phyloP scores from a whole-genome alignment of 192 early-diverging fungal species.

The Podila horticola region DNA sequence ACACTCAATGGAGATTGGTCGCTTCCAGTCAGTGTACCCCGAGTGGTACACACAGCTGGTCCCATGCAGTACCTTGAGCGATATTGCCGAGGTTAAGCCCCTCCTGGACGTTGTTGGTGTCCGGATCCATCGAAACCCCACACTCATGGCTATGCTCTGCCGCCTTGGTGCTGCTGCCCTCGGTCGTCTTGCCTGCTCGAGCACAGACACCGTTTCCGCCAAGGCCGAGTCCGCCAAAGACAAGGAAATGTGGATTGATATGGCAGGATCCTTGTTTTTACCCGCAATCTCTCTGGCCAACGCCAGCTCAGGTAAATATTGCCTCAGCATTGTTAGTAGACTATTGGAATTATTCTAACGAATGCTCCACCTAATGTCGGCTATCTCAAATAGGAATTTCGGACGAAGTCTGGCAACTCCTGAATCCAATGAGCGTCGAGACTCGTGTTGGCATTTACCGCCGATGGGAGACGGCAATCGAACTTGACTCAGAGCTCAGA shows the following conservation, averaged over 20 bases:
- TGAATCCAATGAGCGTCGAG: constrained; percentile 65
- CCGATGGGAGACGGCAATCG: constrained; percentile 77
- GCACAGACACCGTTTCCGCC: background rate
- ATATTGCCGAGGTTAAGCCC: constrained; percentile 38
- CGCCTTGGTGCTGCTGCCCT: constrained; percentile 29
- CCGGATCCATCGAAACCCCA: constrained; percentile 40
- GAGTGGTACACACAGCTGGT: constrained; percentile 64
- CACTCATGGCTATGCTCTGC: constrained; percentile 27
- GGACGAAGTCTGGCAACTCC: constrained; percentile 70
- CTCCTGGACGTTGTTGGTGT: constrained; percentile 55
- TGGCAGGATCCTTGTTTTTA: constrained; percentile 58
- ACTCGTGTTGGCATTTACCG: constrained; percentile 78
- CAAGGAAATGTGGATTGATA: constrained; percentile 38
- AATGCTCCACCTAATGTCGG: background rate
- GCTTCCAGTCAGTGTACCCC: constrained; percentile 68
- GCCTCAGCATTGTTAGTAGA: no score
- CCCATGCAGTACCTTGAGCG: constrained; percentile 19
- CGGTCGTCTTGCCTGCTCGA: background rate
- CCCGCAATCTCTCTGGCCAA: constrained; percentile 70
- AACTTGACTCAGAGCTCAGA: constrained; percentile 62
- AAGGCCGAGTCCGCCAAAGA: background rate
- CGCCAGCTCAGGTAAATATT: constrained; percentile 77
- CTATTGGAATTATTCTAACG: background rate
- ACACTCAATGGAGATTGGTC: constrained; percentile 10
- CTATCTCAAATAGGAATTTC: constrained; percentile 21